A percentile compares a stretch with the other conserved stretches of the same genome.
Evolutionary conservation across 176 grass and related monocot genomes (phyloP).

Genomic region (Rhipidocladum racemiflorum): DNA sequence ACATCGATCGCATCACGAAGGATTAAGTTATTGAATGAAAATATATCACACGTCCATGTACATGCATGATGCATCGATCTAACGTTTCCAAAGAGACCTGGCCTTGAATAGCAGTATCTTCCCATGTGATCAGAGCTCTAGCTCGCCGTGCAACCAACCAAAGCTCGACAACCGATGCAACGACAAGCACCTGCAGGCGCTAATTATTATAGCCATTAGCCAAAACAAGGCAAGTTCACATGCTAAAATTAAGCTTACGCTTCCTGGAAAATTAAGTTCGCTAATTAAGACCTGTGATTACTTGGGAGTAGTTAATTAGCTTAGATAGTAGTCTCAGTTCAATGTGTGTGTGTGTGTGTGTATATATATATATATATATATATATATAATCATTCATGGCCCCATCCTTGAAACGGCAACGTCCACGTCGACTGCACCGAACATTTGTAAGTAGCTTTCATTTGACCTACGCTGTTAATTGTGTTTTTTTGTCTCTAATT

Average conservation of each 20-base stretch:
- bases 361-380: no score
- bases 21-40: not conserved
- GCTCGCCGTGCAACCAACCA: not conserved
- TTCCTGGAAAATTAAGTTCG: not conserved
- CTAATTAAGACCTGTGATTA: no score
- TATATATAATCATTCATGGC: not conserved
- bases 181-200: not conserved
- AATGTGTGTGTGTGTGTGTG: not conserved
- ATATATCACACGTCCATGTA: not conserved
- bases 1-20: not conserved
- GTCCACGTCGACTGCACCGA: not conserved
- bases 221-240: not conserved
- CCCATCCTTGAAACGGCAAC: not conserved
- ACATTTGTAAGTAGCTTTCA: not conserved
- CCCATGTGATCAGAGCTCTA: not conserved
- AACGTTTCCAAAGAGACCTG: not conserved
- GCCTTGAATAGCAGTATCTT: not conserved
- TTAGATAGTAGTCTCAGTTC: not conserved
- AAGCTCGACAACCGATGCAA: not conserved
- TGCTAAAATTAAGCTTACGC: not conserved
- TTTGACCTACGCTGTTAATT: not conserved
- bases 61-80: no score
- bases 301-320: not conserved
- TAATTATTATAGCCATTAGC: not conserved
- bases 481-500: not conserved